A percentile compares a stretch with the other conserved stretches of the same genome.
phyloP scores from a whole-genome alignment of 2,329 filamentous ascomycete species.

The Scedosporium dehoogii region DNA sequence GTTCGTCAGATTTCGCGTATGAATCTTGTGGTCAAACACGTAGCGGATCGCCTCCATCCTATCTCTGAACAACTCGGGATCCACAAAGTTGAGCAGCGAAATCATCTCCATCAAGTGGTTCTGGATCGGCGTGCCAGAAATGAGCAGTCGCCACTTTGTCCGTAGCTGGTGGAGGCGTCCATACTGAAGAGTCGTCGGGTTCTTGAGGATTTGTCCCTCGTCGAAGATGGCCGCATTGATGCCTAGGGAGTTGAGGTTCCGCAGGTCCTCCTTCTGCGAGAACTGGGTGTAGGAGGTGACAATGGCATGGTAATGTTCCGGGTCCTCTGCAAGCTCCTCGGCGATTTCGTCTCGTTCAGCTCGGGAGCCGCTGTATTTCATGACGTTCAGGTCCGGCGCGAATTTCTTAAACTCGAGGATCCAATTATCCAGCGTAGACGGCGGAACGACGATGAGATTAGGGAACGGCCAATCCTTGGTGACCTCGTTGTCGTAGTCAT shows the following conservation, averaged over 20 bases:
- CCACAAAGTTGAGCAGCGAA: constrained; percentile 85
- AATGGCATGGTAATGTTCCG: constrained; percentile 54
- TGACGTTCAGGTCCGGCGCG: constrained; percentile 66
- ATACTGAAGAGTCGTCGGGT: constrained; percentile 73
- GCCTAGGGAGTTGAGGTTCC: constrained; percentile 36
- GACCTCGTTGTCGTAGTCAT: constrained; percentile 37
- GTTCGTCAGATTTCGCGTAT: constrained; percentile 68
- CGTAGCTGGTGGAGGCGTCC: constrained; percentile 67
- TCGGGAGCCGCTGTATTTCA: constrained; percentile 58
- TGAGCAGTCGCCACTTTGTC: constrained; percentile 73
- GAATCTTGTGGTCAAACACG: constrained; percentile 88
- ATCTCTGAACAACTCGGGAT: constrained; percentile 71
- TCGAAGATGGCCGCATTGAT: constrained; percentile 66
- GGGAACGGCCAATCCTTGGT: constrained; percentile 45
- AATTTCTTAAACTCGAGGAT: constrained; percentile 81
- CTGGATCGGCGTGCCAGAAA: constrained; percentile 79
- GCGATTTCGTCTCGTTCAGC: constrained; percentile 58
- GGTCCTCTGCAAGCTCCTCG: constrained; percentile 52
- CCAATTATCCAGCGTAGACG: constrained; percentile 95
- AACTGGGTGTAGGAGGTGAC: constrained; percentile 53
- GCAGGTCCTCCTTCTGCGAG: constrained; percentile 37
- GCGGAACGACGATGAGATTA: constrained; percentile 80
- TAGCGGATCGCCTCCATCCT: constrained; percentile 65
- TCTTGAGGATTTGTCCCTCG: constrained; percentile 90
- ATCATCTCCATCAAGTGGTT: constrained; percentile 92